Conservation (phyloP, 73 alveolate species). For the Blepharisma stoltei region DNA sequence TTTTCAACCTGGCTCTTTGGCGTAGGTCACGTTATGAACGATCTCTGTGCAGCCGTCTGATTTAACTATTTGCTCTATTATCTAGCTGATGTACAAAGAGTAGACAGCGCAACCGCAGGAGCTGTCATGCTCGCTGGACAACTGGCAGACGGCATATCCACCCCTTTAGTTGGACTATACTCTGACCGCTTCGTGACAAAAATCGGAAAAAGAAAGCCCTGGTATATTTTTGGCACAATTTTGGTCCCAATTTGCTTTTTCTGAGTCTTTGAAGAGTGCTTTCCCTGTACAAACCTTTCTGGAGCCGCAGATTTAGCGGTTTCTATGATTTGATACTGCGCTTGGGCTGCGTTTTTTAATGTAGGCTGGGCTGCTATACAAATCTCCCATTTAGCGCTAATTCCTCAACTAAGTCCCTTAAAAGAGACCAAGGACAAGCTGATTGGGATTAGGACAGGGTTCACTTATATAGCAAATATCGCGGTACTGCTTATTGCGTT, state of each 20-base stretch:
- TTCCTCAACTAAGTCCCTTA: slow-evolving; percentile 50
- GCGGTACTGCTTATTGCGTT: slow-evolving; percentile 45
- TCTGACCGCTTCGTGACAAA: slow-evolving; percentile 66
- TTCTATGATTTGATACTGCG: slow-evolving; percentile 15
- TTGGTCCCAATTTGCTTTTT: slow-evolving; percentile 38
- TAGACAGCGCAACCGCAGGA: slow-evolving; percentile 22
- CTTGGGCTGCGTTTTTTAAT: slow-evolving; percentile 37
- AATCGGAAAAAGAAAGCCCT: slow-evolving; percentile 76
- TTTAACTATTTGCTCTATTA: slow-evolving; percentile 37
- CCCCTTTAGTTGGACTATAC: slow-evolving; percentile 69
- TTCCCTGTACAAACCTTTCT: slow-evolving; percentile 34
- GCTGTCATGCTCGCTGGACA: slow-evolving; percentile 74
- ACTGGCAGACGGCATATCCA: slow-evolving; percentile 74
- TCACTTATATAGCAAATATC: slow-evolving; percentile 48
- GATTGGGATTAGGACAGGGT: slow-evolving; percentile 45
- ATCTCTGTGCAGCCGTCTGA: slow-evolving; percentile 55
- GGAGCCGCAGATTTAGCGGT: slow-evolving; percentile 26
- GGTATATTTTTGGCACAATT: slow-evolving; percentile 71
- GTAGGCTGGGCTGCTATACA: slow-evolving; percentile 56
- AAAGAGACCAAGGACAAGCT: slow-evolving; percentile 52
- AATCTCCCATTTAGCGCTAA: slow-evolving; percentile 56
- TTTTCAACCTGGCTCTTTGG: slow-evolving; percentile 48
- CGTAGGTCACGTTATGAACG: slow-evolving; percentile 57
- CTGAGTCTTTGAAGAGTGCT: slow-evolving; percentile 29
- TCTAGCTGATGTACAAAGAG: slow-evolving; percentile 3